Evolutionary conservation across 2,329 filamentous ascomycete species (phyloP).

Genomic region (Cryphonectria radicalis): DNA sequence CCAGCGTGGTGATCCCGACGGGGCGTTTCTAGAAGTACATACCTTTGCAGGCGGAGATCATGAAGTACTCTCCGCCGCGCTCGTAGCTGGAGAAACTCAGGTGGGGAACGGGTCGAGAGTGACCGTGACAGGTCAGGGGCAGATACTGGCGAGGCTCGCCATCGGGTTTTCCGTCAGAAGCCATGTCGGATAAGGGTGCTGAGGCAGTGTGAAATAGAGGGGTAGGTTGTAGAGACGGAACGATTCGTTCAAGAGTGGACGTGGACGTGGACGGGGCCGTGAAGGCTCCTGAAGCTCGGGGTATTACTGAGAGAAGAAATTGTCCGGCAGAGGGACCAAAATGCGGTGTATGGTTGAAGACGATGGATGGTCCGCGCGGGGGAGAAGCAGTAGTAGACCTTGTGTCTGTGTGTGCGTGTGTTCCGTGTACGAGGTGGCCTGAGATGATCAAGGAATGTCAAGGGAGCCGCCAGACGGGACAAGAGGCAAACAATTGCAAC

Average conservation of each 20-base stretch:
- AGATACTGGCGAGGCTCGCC: conserved; percentile 64
- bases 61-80: conserved; percentile 83
- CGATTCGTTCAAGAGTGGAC: conserved; percentile 22
- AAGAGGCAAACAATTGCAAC: neutral
- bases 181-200: conserved; percentile 33
- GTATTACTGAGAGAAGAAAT: conserved; percentile 12
- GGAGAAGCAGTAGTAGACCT: neutral
- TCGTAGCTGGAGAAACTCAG: conserved; percentile 85
- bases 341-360: conserved; percentile 26
- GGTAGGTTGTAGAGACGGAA: neutral
- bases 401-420: neutral
- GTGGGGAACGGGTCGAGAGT: conserved; percentile 90
- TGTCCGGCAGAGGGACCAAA: conserved; percentile 17
- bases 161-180: conserved; percentile 31
- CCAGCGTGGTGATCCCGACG: neutral
- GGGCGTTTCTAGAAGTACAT: conserved; percentile 23
- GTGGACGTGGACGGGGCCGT: conserved; percentile 21
- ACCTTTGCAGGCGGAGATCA: conserved; percentile 94
- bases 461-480: neutral
- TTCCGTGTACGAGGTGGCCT: neutral
- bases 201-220: neutral
- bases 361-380: neutral
- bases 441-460: neutral
- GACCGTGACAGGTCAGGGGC: conserved; percentile 90
- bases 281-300: conserved; percentile 12